Conservation (phyloP, 306 rosid genomes). For the Cucumis sativus region DNA sequence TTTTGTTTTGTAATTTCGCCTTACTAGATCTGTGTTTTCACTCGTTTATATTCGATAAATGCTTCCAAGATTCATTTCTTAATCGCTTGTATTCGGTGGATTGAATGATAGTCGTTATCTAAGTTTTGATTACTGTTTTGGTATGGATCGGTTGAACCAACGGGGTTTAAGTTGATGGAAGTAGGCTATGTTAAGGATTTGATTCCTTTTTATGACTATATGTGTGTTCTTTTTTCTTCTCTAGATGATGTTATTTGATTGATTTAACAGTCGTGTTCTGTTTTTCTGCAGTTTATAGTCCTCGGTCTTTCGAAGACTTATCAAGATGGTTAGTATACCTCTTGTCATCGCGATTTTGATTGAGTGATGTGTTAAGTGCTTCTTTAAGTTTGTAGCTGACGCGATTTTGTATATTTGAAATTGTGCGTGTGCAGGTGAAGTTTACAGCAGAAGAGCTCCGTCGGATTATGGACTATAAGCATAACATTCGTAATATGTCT, state of each 20-base stretch:
- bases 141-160: neutral
- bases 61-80: neutral
- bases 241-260: neutral
- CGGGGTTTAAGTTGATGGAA: neutral
- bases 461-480: conserved; percentile 75
- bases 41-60: neutral
- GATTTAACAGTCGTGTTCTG: neutral
- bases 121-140: neutral
- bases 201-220: neutral
- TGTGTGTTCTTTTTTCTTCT: neutral
- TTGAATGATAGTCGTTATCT: neutral
- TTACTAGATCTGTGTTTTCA: neutral
- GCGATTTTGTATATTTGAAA: neutral
- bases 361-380: neutral
- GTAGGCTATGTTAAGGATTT: neutral
- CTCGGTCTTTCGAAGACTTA: neutral
- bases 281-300: neutral
- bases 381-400: conserved; percentile 21
- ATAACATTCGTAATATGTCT: conserved; percentile 91
- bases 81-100: neutral
- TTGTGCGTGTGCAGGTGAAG: conserved; percentile 58
- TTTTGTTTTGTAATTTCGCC: neutral
- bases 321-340: conserved; percentile 3
- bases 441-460: conserved; percentile 86
- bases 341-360: neutral